Evolutionary conservation across 805 yeast genomes (phyloP).

Genomic region (Starmerella sirachaensis): DNA sequence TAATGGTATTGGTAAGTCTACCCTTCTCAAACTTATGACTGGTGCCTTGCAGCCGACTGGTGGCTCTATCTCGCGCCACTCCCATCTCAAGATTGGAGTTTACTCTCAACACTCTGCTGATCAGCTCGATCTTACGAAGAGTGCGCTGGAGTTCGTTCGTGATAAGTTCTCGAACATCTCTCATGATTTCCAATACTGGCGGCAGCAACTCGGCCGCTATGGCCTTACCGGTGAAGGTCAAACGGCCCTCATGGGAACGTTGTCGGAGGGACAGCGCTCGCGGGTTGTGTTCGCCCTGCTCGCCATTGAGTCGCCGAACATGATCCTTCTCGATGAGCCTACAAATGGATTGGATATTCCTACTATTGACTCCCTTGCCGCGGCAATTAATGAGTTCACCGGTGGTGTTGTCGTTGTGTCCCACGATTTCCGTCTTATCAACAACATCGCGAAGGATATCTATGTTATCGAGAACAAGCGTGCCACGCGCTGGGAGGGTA

Average conservation of each 20-base stretch:
- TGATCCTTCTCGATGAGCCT: conserved; percentile 95
- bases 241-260: conserved; percentile 95
- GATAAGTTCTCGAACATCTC: conserved; percentile 81
- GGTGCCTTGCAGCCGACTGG: conserved; percentile 80
- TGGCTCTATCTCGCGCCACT: conserved; percentile 94
- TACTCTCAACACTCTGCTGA: conserved; percentile 99
- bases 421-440: conserved; percentile 96
- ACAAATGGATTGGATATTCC: conserved; percentile 98
- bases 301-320: conserved; percentile 91
- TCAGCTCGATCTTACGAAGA: conserved; percentile 89
- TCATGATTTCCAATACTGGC: conserved; percentile 93
- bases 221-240: conserved; percentile 99
- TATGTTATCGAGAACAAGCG: conserved; percentile 91
- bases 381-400: conserved; percentile 82
- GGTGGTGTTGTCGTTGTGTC: conserved; percentile 99
- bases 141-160: conserved; percentile 93
- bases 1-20: conserved; percentile 98
- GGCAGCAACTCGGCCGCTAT: conserved; percentile 94
- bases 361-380: conserved; percentile 94
- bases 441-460: conserved; percentile 94
- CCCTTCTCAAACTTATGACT: conserved; percentile 90
- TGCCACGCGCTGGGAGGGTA: conserved; percentile 93
- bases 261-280: conserved; percentile 98
- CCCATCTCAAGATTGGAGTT: conserved; percentile 95
- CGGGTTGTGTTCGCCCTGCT: conserved; percentile 95